These are phyloP conservation scores for Metroxylon sagu DNA, from an alignment of 176 grass and related monocot species.

Conservation along the genomic window DNA sequence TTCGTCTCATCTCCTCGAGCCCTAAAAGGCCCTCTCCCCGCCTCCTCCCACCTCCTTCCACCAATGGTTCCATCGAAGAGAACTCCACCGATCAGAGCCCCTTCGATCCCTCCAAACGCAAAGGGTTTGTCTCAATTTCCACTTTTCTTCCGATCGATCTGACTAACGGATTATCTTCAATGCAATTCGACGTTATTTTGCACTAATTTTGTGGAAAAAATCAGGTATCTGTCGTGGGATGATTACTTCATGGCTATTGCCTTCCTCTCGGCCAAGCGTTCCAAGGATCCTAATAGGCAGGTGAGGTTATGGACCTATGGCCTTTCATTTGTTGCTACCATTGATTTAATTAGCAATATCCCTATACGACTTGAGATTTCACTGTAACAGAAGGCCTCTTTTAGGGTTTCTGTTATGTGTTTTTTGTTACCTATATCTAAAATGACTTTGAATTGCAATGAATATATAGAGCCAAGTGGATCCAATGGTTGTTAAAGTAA, in stretches of 20 bases:
- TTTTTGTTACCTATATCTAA: too few species aligned
- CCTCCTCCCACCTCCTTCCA: neutral
- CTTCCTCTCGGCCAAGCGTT: conserved; percentile 85
- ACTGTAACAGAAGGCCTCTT: too few species aligned
- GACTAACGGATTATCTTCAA: too few species aligned
- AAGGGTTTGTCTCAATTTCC: conserved; percentile 38
- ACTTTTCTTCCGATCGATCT: neutral
- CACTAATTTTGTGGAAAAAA: conserved; percentile 1
- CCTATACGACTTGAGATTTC: too few species aligned
- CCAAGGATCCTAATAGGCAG: conserved; percentile 94
- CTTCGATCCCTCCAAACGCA: conserved; percentile 63
- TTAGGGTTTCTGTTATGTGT: too few species aligned
- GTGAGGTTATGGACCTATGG: conserved; percentile 10
- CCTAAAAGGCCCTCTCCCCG: conserved; percentile 5
- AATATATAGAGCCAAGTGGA: too few species aligned
- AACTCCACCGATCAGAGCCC: conserved; percentile 31
- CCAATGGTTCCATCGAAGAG: conserved; percentile 28
- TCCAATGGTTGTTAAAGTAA: too few species aligned
- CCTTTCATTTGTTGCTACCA: too few species aligned
- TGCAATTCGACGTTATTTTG: too few species aligned
- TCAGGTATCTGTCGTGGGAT: conserved; percentile 90
- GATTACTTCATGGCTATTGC: conserved; percentile 99
- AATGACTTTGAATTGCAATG: too few species aligned
- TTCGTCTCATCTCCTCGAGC: conserved; percentile 35
- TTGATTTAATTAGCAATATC: too few species aligned